Evolutionary conservation across 371 early-diverging fungal species (phyloP).

Genomic region (Mortierella sp.): DNA sequence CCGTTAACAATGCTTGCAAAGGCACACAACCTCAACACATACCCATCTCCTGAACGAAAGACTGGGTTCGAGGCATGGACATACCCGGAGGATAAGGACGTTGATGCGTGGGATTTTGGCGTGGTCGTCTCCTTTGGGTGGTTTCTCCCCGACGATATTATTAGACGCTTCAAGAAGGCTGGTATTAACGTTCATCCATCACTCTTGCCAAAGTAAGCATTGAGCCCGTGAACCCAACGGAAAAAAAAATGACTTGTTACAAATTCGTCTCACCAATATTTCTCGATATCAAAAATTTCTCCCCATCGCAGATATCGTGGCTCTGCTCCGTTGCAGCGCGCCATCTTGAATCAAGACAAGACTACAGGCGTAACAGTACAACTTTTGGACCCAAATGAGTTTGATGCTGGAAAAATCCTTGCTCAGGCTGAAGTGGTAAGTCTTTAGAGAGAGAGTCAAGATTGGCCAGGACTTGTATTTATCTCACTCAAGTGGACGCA

Average conservation of each 20-base stretch:
- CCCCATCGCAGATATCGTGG: slow-evolving; percentile 81
- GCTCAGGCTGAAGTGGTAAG: slow-evolving; percentile 70
- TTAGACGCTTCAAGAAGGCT: slow-evolving; percentile 72
- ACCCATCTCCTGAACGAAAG: slow-evolving; percentile 47
- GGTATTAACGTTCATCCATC: slow-evolving; percentile 47
- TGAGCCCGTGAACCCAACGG: background rate
- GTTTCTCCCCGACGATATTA: slow-evolving; percentile 83
- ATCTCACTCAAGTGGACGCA: too few relatives aligned
- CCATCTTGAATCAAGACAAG: slow-evolving; percentile 83
- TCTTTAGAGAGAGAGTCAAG: background rate
- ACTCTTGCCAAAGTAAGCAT: slow-evolving; percentile 34
- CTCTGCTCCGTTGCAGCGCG: slow-evolving; percentile 91
- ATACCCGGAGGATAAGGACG: slow-evolving; percentile 38
- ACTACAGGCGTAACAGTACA: slow-evolving; percentile 91
- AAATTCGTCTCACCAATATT: background rate
- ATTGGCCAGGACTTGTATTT: background rate
- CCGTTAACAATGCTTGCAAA: slow-evolving; percentile 60
- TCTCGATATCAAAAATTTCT: background rate
- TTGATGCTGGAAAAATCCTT: slow-evolving; percentile 91
- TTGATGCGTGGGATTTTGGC: slow-evolving; percentile 79
- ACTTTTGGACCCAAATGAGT: slow-evolving; percentile 79
- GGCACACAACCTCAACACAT: slow-evolving; percentile 47
- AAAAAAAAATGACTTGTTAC: background rate
- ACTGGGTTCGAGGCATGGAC: slow-evolving; percentile 47
- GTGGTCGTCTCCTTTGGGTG: slow-evolving; percentile 95